These are phyloP conservation scores for Chlorella sp. DNA, from an alignment of 139 green algal species.

Conservation along the genomic window DNA sequence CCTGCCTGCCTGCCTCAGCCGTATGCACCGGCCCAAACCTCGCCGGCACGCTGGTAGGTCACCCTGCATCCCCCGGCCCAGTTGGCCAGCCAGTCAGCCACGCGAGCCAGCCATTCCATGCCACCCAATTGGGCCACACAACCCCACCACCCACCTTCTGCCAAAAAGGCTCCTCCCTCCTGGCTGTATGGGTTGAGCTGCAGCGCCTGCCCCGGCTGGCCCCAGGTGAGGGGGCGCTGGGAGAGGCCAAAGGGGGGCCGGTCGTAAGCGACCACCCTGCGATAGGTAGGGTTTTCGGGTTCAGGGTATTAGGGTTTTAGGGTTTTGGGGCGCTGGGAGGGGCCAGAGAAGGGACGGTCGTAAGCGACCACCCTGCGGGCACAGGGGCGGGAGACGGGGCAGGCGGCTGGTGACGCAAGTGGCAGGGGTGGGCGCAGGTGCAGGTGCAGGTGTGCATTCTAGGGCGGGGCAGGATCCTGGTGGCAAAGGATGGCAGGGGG, in stretches of 20 bases:
- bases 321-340: conserved; percentile 63
- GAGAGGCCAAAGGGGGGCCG: conserved; percentile 74
- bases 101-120: too few relatives aligned
- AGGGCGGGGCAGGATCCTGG: too few relatives aligned
- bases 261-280: background rate
- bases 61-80: too few relatives aligned
- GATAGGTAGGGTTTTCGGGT: background rate
- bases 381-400: background rate
- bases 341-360: conserved; percentile 69
- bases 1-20: too few relatives aligned
- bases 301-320: too few relatives aligned
- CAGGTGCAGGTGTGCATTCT: background rate
- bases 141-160: background rate
- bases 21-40: too few relatives aligned
- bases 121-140: too few relatives aligned
- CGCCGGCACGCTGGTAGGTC: too few relatives aligned
- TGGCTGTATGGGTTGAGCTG: conserved; percentile 66
- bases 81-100: too few relatives aligned
- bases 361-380: background rate
- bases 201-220: conserved; percentile 12
- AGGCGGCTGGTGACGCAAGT: background rate
- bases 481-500: background rate
- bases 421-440: too few relatives aligned
- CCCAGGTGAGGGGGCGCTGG: conserved; percentile 61
- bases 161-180: conserved; percentile 29